A percentile compares a stretch with the other conserved stretches of the same genome.
phyloP scores from a whole-genome alignment of 441 rosid genomes.

The Isatis lusitanica region DNA sequence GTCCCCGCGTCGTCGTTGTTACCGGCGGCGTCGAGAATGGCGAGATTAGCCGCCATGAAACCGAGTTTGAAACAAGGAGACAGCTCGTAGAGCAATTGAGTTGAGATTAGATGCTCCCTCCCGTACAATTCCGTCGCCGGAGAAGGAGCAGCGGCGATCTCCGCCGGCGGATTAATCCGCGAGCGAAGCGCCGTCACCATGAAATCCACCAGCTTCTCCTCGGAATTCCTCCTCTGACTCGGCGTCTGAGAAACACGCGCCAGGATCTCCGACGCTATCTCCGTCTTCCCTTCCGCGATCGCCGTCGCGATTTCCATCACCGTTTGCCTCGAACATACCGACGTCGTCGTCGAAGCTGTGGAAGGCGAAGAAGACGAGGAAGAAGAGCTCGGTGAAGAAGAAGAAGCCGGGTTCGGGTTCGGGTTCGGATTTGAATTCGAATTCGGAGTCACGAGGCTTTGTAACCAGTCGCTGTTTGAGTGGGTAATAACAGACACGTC shows the following conservation, averaged over 20 bases:
- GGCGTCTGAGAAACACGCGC: constrained; percentile 52
- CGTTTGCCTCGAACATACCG: constrained; percentile 54
- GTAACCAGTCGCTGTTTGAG: constrained; percentile 82
- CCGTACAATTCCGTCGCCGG: constrained; percentile 58
- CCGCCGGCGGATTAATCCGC: constrained; percentile 50
- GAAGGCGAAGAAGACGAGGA: constrained; percentile 68
- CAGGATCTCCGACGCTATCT: constrained; percentile 62
- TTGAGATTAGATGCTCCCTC: constrained; percentile 58
- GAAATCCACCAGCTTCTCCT: constrained; percentile 66
- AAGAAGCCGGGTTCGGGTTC: constrained; percentile 40
- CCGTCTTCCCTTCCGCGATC: constrained; percentile 63
- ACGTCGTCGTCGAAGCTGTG: constrained; percentile 48
- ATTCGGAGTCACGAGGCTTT: constrained; percentile 49
- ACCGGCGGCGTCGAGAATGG: constrained; percentile 55
- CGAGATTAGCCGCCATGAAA: constrained; percentile 81
- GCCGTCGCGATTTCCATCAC: constrained; percentile 72
- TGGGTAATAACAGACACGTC: constrained; percentile 70
- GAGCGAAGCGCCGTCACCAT: constrained; percentile 62
- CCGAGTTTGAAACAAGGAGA: constrained; percentile 87
- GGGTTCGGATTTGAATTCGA: constrained; percentile 26
- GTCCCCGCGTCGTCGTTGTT: constrained; percentile 5
- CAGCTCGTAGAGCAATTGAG: constrained; percentile 58
- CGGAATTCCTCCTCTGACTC: constrained; percentile 61
- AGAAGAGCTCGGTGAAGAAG: constrained; percentile 69
- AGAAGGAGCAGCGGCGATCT: constrained; percentile 41